Percentiles rank a stretch among this genome's conserved stretches.
phyloP scores from a whole-genome alignment of 2,329 filamentous ascomycete species.

The Colletotrichum camelliae region DNA sequence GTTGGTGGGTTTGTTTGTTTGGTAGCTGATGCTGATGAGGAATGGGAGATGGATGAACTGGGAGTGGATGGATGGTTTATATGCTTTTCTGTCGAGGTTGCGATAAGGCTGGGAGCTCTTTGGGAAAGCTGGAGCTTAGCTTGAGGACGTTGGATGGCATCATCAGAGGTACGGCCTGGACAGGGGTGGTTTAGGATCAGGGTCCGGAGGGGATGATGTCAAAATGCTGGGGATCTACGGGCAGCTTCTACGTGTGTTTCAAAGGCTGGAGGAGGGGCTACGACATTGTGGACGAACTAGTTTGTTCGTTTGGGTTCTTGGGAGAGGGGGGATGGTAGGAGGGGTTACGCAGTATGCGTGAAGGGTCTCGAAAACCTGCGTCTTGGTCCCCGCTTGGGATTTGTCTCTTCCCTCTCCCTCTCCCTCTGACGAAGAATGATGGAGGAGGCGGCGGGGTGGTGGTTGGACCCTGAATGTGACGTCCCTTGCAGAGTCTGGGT shows the following conservation, averaged over 20 bases:
- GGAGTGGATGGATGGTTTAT: slow-evolving; percentile 12
- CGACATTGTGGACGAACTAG: not conserved
- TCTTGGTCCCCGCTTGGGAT: not conserved
- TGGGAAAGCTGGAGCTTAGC: not conserved
- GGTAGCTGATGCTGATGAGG: slow-evolving; percentile 8
- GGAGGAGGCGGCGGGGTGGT: not conserved
- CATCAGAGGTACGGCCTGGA: not conserved
- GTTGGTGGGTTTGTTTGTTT: not conserved
- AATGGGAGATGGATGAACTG: not conserved
- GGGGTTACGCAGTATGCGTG: not conserved
- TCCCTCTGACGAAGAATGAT: not conserved
- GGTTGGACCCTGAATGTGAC: slow-evolving; percentile 9
- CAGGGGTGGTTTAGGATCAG: not conserved
- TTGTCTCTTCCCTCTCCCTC: not conserved
- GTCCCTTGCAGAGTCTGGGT: slow-evolving; percentile 6
- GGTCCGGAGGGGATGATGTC: slow-evolving; percentile 17
- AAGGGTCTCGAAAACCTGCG: slow-evolving; percentile 19
- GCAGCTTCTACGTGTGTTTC: not conserved
- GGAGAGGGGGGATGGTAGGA: not conserved
- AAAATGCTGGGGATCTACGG: slow-evolving; percentile 8
- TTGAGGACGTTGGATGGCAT: slow-evolving; percentile 5
- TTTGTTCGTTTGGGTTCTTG: not conserved
- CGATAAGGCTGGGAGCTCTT: not conserved
- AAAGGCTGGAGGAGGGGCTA: not conserved
- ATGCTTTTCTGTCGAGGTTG: not conserved